Conservation (phyloP, 129 eudicot genomes). For the Logfia minima region DNA sequence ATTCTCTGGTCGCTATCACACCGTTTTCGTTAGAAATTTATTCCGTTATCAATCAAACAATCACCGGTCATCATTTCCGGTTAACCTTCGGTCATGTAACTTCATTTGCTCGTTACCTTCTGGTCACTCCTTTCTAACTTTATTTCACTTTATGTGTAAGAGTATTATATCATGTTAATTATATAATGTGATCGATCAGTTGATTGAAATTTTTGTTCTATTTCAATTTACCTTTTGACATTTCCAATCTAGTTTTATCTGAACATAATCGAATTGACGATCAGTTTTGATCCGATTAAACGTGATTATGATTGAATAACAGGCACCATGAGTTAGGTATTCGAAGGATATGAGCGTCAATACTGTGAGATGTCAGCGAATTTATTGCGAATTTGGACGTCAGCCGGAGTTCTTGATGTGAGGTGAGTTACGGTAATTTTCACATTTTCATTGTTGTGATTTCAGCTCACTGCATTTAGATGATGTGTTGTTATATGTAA, state of each 20-base stretch:
- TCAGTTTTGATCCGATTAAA: neutral
- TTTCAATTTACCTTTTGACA: neutral
- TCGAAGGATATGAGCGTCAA: constrained; percentile 67
- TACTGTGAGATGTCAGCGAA: constrained; percentile 69
- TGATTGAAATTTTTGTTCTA: too few species aligned
- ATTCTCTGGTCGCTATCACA: neutral
- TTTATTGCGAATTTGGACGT: constrained; percentile 42
- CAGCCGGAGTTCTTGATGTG: constrained; percentile 53
- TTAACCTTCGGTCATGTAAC: too few species aligned
- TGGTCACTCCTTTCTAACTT: too few species aligned
- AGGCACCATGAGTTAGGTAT: constrained; percentile 61
- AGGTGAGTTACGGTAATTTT: constrained; percentile 34
- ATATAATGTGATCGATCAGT: too few species aligned
- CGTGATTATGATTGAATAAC: neutral
- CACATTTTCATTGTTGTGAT: neutral
- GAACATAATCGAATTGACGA: neutral
- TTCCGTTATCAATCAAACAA: neutral
- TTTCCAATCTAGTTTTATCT: neutral
- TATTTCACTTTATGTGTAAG: too few species aligned
- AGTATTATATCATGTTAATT: too few species aligned
- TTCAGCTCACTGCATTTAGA: neutral
- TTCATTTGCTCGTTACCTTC: too few species aligned
- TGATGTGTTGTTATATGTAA: neutral
- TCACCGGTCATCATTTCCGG: neutral
- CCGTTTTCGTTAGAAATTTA: neutral